These are phyloP conservation scores for Buxus sempervirens DNA, from an alignment of 164 flowering plant genomes.

Conservation along the genomic window DNA sequence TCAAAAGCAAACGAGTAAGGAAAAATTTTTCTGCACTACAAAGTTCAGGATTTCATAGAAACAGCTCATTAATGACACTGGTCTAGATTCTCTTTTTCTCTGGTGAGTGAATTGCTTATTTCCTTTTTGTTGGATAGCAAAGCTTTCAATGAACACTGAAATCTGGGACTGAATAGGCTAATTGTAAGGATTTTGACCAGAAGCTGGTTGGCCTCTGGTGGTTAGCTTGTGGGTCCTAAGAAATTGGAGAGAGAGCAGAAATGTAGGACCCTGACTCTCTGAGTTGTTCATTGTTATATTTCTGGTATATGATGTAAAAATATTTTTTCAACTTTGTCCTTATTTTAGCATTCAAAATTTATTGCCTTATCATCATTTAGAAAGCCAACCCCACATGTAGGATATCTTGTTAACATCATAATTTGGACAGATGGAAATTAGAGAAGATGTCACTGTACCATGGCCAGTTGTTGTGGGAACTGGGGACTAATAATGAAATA, in stretches of 20 bases:
- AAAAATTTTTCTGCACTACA: neutral
- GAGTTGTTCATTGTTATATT: neutral
- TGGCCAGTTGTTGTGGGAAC: too few species aligned
- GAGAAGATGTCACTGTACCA: too few species aligned
- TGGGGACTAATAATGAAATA: too few species aligned
- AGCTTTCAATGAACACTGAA: too few species aligned
- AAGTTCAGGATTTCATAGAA: conserved; percentile 2
- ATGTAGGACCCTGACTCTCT: neutral
- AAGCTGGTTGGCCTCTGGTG: neutral
- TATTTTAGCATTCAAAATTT: neutral
- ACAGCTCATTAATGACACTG: neutral
- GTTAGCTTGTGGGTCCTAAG: neutral
- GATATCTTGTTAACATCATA: too few species aligned
- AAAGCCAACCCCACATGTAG: too few species aligned
- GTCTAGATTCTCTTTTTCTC: too few species aligned
- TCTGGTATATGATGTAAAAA: neutral
- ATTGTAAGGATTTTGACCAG: neutral
- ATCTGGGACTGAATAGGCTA: neutral
- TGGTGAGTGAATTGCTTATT: too few species aligned
- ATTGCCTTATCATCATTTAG: too few species aligned
- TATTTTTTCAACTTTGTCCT: neutral
- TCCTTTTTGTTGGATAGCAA: too few species aligned
- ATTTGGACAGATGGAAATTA: too few species aligned
- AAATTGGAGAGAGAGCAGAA: neutral
- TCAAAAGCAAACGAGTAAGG: neutral